Percentiles rank a stretch among this genome's conserved stretches.
Conservation (phyloP, 2,329 filamentous ascomycete species). For the Trichoderma cornu-damae region DNA sequence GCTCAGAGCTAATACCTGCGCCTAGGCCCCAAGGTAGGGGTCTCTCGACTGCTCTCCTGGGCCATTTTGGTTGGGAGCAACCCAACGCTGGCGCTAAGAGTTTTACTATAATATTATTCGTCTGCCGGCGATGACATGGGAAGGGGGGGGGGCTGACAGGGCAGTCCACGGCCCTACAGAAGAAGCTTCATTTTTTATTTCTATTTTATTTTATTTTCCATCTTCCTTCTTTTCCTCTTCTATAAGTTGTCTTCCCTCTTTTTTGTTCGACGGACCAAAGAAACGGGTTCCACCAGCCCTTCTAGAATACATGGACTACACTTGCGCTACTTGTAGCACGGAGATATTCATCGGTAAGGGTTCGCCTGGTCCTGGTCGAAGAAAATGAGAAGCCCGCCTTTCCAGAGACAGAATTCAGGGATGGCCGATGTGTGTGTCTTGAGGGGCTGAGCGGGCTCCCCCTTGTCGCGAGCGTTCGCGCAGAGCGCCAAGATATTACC, state of each 20-base stretch:
- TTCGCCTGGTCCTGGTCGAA: background rate
- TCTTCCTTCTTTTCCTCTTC: background rate
- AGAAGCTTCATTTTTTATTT: slow-evolving; percentile 7
- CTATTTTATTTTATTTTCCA: too few relatives aligned
- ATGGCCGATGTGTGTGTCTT: background rate
- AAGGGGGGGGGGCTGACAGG: background rate
- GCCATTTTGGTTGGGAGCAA: slow-evolving; percentile 2
- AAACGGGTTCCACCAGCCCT: background rate
- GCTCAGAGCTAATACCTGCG: too few relatives aligned
- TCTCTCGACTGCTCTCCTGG: too few relatives aligned
- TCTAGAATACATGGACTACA: background rate
- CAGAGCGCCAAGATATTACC: slow-evolving; percentile 11
- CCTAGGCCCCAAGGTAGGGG: too few relatives aligned
- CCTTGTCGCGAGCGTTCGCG: slow-evolving; percentile 1
- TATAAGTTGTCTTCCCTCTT: too few relatives aligned
- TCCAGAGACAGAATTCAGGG: slow-evolving; percentile 5
- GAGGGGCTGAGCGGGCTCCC: slow-evolving; percentile 13
- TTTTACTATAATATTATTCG: background rate
- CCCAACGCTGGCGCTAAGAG: background rate
- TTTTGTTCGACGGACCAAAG: background rate
- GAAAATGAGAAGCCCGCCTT: slow-evolving; percentile 4
- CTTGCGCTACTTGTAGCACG: too few relatives aligned
- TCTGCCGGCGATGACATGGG: slow-evolving; percentile 3
- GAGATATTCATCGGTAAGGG: slow-evolving; percentile 1
- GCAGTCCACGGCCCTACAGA: background rate